Base-by-base conservation (phyloP, 805 yeast species). In the Yarrowia alimentaria region DNA sequence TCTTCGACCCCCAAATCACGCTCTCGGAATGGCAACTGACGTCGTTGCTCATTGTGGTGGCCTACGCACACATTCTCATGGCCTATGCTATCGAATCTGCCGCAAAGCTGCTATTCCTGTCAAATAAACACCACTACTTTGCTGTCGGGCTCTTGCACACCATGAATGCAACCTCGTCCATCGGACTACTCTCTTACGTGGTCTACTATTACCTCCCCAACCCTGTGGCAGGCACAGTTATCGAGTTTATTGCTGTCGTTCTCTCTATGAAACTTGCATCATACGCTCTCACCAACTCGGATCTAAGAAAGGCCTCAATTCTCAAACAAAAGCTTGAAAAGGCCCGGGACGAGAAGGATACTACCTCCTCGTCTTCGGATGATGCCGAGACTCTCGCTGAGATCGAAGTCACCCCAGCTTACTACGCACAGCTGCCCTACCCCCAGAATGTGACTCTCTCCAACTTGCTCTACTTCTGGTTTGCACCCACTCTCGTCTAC, bases 401-500 rank as follows among this genome's bases (percentile, higher is more conserved):
- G 17, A 51, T 56, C 8, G 52, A 56, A 12, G 59, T 63, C 2
- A 57, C 61, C 17, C 75, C 75, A 2, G 58, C 52, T 6, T 56
- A 65, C 30, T 71, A 71, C 58, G 55, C 56, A 4, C 34, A 57
- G 1, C 60, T 58, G 17, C 62, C 64, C 18, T 73, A 73, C 57
- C 78, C 78, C 4, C 33, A 53, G 8, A 74, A 72, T 56, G 60
- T 73, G 35, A 64, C 72, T 0, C 34, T 69, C 12, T 12, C 52
- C 7, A 69, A 69, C 50, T 52, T 69, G 16, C 57, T 64, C 9
- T 68, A 68, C 56, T 74, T 67, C 58, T 68, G 74, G 71, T 64
- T 66, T 59, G 73, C 75, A 0, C 78, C 78, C 1, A 73, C 78
- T 4, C 62, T 73, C 43, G 68, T 73, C 8, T 73, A 73, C 56